Evolutionary conservation across 805 yeast species (phyloP).

Genomic region (Monosporozyma aerobia): DNA sequence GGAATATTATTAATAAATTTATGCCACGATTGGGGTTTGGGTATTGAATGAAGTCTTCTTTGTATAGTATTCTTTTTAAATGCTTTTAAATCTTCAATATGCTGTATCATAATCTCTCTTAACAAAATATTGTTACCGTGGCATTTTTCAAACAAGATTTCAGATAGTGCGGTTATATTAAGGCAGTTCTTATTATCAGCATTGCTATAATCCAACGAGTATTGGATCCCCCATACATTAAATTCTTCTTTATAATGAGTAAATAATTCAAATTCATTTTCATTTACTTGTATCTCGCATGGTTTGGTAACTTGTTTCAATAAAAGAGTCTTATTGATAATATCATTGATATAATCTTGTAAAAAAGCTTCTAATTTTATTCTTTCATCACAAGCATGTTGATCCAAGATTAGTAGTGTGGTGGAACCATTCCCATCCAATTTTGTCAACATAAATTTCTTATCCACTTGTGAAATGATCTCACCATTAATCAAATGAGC

Average conservation of each 20-base stretch:
- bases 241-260: conserved; percentile 25
- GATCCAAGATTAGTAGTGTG: conserved; percentile 48
- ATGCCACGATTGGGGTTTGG: conserved; percentile 30
- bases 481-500: conserved; percentile 17
- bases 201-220: neutral
- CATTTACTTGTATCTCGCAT: conserved; percentile 14
- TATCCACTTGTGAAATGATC: conserved; percentile 51
- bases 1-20: conserved; percentile 39
- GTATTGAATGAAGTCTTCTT: conserved; percentile 19
- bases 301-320: conserved; percentile 6
- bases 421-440: conserved; percentile 5
- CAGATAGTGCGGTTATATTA: neutral
- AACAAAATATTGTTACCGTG: conserved; percentile 6
- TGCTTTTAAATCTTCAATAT: neutral
- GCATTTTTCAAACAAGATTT: neutral
- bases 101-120: neutral
- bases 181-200: neutral
- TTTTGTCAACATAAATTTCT: conserved; percentile 50
- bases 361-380: conserved; percentile 47
- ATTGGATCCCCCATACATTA: conserved; percentile 38
- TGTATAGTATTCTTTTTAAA: neutral
- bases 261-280: conserved; percentile 30
- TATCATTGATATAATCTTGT: conserved; percentile 29
- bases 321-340: conserved; percentile 15
- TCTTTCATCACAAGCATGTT: conserved; percentile 82